Evolutionary conservation across 106 monocot genomes (phyloP).

Genomic region (Dioscorea alata): DNA sequence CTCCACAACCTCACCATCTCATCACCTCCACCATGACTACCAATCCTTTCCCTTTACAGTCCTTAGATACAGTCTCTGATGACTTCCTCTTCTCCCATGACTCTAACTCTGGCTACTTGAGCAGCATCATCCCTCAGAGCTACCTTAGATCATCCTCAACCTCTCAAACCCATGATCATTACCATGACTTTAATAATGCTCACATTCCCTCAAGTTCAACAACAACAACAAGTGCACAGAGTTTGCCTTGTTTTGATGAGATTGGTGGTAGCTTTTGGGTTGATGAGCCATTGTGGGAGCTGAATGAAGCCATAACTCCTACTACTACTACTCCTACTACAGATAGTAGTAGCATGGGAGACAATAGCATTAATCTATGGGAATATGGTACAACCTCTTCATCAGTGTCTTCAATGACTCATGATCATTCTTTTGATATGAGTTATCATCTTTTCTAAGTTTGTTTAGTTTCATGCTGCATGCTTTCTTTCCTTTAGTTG

Average conservation of each 20-base stretch:
- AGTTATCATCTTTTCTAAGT: conserved; percentile 23
- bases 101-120: conserved; percentile 38
- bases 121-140: conserved; percentile 56
- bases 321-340: not conserved
- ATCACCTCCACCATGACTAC: no score
- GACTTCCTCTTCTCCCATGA: conserved; percentile 37
- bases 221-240: conserved; percentile 7
- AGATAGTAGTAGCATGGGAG: not conserved
- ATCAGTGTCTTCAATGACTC: conserved; percentile 14
- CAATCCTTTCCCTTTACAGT: not conserved
- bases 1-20: conserved; percentile 3
- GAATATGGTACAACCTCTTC: conserved; percentile 9
- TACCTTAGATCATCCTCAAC: conserved; percentile 18
- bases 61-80: not conserved
- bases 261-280: conserved; percentile 20
- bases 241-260: conserved; percentile 3
- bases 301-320: not conserved
- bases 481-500: not conserved
- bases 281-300: conserved; percentile 36
- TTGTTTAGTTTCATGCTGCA: not conserved
- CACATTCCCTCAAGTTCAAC: no score
- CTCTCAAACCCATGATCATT: not conserved
- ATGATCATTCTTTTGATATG: conserved; percentile 21
- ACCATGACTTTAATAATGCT: no score
- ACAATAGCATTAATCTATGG: not conserved